Conservation (phyloP, 179 eudicot species). For the Spinacia oleracea region DNA sequence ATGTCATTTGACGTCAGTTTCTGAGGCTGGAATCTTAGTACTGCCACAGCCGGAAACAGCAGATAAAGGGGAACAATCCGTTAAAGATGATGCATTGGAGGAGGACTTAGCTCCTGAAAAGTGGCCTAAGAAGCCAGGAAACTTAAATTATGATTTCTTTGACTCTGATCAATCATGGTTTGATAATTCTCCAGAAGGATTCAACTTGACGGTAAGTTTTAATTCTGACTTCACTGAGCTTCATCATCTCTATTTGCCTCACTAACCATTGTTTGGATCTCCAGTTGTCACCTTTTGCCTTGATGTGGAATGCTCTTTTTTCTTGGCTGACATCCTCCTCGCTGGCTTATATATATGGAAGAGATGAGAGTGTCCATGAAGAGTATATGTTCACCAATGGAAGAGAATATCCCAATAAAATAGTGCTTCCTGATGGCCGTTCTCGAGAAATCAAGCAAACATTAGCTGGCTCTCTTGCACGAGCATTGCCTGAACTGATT, state of each 20-base stretch:
- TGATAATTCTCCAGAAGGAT: constrained; percentile 78
- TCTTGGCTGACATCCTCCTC: constrained; percentile 90
- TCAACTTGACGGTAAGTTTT: constrained; percentile 65
- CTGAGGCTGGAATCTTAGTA: constrained; percentile 76
- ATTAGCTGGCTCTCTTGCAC: constrained; percentile 72
- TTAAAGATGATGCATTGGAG: constrained; percentile 36
- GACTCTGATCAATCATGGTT: constrained; percentile 82
- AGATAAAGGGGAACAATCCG: constrained; percentile 36
- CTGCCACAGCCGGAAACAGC: constrained; percentile 46
- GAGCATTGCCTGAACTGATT: constrained; percentile 74
- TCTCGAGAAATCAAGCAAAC: constrained; percentile 87
- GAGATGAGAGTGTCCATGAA: constrained; percentile 66
- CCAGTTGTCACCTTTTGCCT: constrained; percentile 90
- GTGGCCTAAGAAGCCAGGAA: constrained; percentile 66
- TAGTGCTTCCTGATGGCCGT: constrained; percentile 61
- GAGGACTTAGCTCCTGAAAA: constrained; percentile 49
- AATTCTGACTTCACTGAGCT: neutral
- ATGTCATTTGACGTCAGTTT: constrained; percentile 44
- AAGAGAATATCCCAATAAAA: constrained; percentile 76
- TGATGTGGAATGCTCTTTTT: constrained; percentile 83
- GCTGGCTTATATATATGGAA: constrained; percentile 88
- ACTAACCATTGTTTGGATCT: constrained; percentile 18
- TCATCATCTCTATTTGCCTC: constrained; percentile 9
- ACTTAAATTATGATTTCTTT: constrained; percentile 45
- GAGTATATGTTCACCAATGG: constrained; percentile 71